Base-by-base conservation (phyloP, 2,329 filamentous ascomycete genomes). In the Coniochaeta ligniaria region DNA sequence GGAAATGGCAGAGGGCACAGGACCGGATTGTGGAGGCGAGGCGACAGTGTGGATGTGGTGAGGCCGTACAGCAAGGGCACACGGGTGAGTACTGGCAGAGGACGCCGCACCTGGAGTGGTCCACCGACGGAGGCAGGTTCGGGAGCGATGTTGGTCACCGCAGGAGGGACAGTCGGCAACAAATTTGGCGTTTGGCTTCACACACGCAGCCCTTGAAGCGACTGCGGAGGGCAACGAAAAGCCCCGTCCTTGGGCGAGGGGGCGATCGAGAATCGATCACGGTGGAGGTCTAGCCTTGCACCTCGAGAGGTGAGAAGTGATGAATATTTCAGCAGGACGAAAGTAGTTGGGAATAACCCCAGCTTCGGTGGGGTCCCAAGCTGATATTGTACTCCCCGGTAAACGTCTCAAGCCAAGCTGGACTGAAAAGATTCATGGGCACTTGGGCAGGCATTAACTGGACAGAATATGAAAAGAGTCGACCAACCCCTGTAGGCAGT, bases 1-100 rank as follows among this genome's bases (percentile, higher is more conserved):
- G 63, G 47, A 63, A 58, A 60, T 52, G 56, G 58, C 62, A 64
- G 63, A 41, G 41, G 58, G 55, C 28, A 60, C 62, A 61, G 63
- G 33, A 58, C 58, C 38, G 38, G 24, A 38, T 45, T n/a, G 36
- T 58, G 12, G 47, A 41, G 26, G 55, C 59, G 63, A 60, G 58
- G 59, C 54, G 14, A 57, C 20, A 26, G 33, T 26, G n/a, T 20
- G 28, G 28, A 57, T 14, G 3, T 28, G 47, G 24, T 52, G 47
- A 52, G 26, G 47, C 47, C 47, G 47, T 28, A 31, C 24, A 52
- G 47, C 47, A 16, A n/a, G 47, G 24, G 16, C 22, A 52, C 47
- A 52, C 47, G 24, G 35, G 47, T 28, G 47, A 52, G 47, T 6
- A 28, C 47, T 17, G 22, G 47, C 31, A 31, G 31, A 35, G 8